Evolutionary conservation across 2,329 filamentous ascomycete species (phyloP).

Genomic region (Beauveria sp.): DNA sequence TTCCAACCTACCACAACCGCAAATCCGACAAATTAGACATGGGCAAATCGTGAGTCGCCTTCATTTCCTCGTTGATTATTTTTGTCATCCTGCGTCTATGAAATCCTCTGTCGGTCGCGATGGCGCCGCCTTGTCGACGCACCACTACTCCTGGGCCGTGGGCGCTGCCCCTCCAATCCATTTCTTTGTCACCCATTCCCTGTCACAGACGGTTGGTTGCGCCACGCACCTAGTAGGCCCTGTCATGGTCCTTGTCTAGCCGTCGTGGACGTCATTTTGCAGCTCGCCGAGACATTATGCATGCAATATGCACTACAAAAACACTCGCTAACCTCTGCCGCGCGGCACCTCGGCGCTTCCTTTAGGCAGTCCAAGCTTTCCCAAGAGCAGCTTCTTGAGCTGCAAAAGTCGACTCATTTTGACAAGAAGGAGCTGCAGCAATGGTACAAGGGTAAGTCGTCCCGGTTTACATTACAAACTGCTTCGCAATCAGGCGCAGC

Average conservation of each 20-base stretch:
- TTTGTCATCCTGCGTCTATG: neutral
- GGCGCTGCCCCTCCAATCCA: neutral
- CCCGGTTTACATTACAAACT: too few relatives aligned
- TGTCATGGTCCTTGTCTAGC: neutral
- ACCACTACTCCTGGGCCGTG: neutral
- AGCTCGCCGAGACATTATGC: neutral
- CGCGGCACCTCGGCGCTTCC: conserved; percentile 14
- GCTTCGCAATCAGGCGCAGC: too few relatives aligned
- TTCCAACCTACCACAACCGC: neutral
- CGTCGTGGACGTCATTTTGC: neutral
- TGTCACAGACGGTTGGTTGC: neutral
- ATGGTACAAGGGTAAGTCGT: conserved; percentile 90
- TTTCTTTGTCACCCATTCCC: neutral
- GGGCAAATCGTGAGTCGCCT: conserved; percentile 11
- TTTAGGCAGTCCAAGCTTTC: conserved; percentile 95
- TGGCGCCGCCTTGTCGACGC: neutral
- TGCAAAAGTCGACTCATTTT: conserved; percentile 96
- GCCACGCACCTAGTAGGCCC: neutral
- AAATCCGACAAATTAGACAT: neutral
- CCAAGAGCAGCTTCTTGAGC: conserved; percentile 87
- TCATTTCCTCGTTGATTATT: neutral
- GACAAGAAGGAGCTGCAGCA: conserved; percentile 99
- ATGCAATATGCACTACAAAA: neutral
- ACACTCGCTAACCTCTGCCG: neutral
- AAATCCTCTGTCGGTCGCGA: neutral